These are phyloP conservation scores for Camillea tinctor DNA, from an alignment of 2,329 filamentous ascomycete species.

Conservation along the genomic window DNA sequence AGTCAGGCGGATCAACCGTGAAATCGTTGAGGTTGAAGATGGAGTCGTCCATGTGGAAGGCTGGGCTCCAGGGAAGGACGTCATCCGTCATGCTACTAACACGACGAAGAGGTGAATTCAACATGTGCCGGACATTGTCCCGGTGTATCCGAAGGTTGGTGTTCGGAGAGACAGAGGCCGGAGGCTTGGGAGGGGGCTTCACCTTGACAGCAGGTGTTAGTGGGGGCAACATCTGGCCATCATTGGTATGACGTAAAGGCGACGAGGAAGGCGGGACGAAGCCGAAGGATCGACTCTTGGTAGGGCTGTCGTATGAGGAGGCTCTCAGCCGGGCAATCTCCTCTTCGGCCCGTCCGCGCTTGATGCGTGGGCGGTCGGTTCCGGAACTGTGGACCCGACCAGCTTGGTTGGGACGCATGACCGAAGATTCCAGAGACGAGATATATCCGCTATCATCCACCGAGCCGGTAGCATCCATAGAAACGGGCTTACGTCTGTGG, in stretches of 20 bases:
- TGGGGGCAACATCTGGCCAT: slow-evolving; percentile 67
- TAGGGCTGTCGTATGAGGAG: slow-evolving; percentile 91
- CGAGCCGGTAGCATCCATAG: slow-evolving; percentile 56
- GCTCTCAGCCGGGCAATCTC: slow-evolving; percentile 91
- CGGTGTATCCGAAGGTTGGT: slow-evolving; percentile 89
- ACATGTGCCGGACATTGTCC: slow-evolving; percentile 72
- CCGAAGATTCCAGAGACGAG: slow-evolving; percentile 92
- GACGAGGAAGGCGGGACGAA: slow-evolving; percentile 63
- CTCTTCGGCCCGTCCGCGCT: slow-evolving; percentile 88
- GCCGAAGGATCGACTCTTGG: slow-evolving; percentile 60
- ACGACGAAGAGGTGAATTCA: slow-evolving; percentile 62
- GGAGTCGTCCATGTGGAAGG: slow-evolving; percentile 62
- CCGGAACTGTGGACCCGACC: slow-evolving; percentile 72
- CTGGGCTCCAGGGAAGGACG: slow-evolving; percentile 60
- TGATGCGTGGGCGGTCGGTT: slow-evolving; percentile 74
- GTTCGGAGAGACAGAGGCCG: slow-evolving; percentile 84
- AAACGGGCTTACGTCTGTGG: slow-evolving; percentile 73
- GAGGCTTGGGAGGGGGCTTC: slow-evolving; percentile 57
- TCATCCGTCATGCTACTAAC: slow-evolving; percentile 52
- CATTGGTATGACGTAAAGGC: slow-evolving; percentile 57
- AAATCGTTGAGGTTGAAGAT: slow-evolving; percentile 52
- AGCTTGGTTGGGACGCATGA: slow-evolving; percentile 67
- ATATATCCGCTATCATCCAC: slow-evolving; percentile 87
- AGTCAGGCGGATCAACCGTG: slow-evolving; percentile 49
- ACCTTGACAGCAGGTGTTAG: slow-evolving; percentile 84